Evolutionary conservation across 1,284 basidiomycete genomes (phyloP).

Genomic region (Anthracocystis panici-leucophaei): DNA sequence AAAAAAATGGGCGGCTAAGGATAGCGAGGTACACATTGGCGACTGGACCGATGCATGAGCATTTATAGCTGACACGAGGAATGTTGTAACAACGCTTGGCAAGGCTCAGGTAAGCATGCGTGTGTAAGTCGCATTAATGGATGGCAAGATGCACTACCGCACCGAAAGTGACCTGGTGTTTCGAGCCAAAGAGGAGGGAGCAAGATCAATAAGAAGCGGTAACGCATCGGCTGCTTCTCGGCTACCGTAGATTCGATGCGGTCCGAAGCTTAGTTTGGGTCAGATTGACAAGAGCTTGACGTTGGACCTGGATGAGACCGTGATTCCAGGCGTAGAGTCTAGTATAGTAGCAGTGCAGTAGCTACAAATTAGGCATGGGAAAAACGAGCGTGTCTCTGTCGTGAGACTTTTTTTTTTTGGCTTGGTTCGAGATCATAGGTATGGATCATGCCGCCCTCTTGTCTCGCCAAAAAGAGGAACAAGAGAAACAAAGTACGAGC

Average conservation of each 20-base stretch:
- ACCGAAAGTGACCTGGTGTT: too few relatives aligned
- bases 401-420: too few relatives aligned
- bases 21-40: constrained; percentile 2
- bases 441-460: background rate
- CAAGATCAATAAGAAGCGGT: too few relatives aligned
- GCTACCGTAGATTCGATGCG: background rate
- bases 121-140: background rate
- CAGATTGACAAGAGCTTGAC: background rate
- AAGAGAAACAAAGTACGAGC: background rate
- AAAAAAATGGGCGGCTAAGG: background rate
- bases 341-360: too few relatives aligned
- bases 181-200: too few relatives aligned
- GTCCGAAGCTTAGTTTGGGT: background rate
- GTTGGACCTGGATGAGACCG: too few relatives aligned
- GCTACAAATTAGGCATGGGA: too few relatives aligned
- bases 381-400: too few relatives aligned
- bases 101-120: background rate
- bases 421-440: too few relatives aligned
- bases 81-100: background rate
- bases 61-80: background rate
- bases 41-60: too few relatives aligned
- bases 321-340: too few relatives aligned
- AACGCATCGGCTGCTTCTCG: background rate
- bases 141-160: background rate
- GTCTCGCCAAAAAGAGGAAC: background rate